These are phyloP conservation scores for Entophlyctis luteolus DNA, from an alignment of 192 early-diverging fungal genomes.

Conservation along the genomic window DNA sequence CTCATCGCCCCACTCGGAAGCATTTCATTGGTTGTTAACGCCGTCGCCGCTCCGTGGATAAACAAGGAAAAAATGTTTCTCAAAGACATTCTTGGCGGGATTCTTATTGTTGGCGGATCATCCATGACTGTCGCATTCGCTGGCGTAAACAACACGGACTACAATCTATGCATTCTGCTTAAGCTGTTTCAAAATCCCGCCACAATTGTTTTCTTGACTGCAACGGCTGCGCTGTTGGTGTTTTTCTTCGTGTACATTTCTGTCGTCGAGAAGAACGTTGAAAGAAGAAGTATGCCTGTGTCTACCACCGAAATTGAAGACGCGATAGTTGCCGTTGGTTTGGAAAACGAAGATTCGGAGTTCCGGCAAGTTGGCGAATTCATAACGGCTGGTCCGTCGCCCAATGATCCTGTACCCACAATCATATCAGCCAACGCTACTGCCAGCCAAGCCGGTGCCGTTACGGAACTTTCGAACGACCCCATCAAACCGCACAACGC, in stretches of 20 bases:
- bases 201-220: conserved; percentile 63
- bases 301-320: not conserved
- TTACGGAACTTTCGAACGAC: no score
- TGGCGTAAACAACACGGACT: conserved; percentile 47
- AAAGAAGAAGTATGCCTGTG: conserved; percentile 13
- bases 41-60: conserved; percentile 69
- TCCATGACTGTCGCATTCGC: conserved; percentile 69
- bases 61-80: conserved; percentile 65
- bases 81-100: conserved; percentile 67
- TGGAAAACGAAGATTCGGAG: no score
- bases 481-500: no score
- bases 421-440: no score
- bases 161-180: conserved; percentile 68
- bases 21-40: conserved; percentile 76
- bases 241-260: conserved; percentile 59
- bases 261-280: conserved; percentile 44
- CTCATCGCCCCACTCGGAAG: conserved; percentile 73
- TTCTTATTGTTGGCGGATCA: conserved; percentile 69
- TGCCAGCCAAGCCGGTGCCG: no score
- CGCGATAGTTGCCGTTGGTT: no score
- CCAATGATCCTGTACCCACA: no score
- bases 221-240: conserved; percentile 55
- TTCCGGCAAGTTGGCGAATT: no score
- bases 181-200: conserved; percentile 56
- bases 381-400: no score